Base-by-base conservation (phyloP, 2,329 filamentous ascomycete species). In the Beauveria medogensis region DNA sequence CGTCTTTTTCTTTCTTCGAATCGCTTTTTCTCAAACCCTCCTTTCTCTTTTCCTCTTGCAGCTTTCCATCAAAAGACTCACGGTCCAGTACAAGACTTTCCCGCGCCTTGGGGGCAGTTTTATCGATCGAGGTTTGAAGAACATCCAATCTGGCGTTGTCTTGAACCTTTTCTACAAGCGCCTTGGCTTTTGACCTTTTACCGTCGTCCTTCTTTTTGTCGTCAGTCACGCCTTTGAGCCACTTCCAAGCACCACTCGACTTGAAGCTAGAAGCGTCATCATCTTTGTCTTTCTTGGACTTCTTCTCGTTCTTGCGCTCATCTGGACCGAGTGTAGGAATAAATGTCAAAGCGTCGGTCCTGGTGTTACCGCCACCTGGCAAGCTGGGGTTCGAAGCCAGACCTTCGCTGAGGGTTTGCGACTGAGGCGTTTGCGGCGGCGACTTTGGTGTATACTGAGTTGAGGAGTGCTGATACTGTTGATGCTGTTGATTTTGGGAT, bases 1-100 rank as follows among this genome's bases (percentile, higher is more conserved):
- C 87, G 63, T 96, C 91, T 70, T 95, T 96, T 66, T 97, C 92
- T 72, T 92, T 96, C 75, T 93, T 96, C 22, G 86, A 81, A 37
- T 88, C 88, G 5, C 85, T 82, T 70, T 92, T 94, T 50, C 91
- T 86, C 64, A 78, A 82, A 67, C 84, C 87, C 65, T 92, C 88
- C 71, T 94, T 95, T 74, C 88, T 93, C 50, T 90, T 83, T 68
- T 96, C 91, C 65, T 91, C 89, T 62, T 92, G 85, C 8, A 94
- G 75, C 69, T 88, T 91, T 64, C 76, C 78, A 65, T 91, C 88
- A 58, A 88, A 73, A 63, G 76, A 86, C 26, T 94, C 88, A 20
- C 92, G 87, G 67, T 97, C 92, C 46, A 96, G 74, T 0, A 95
- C 82, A 24, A 96, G 75, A 68, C 91, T 96, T 72, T 97, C 93